Conservation (phyloP, 768 basidiomycete genomes). For the Atractiella rhizophila region DNA sequence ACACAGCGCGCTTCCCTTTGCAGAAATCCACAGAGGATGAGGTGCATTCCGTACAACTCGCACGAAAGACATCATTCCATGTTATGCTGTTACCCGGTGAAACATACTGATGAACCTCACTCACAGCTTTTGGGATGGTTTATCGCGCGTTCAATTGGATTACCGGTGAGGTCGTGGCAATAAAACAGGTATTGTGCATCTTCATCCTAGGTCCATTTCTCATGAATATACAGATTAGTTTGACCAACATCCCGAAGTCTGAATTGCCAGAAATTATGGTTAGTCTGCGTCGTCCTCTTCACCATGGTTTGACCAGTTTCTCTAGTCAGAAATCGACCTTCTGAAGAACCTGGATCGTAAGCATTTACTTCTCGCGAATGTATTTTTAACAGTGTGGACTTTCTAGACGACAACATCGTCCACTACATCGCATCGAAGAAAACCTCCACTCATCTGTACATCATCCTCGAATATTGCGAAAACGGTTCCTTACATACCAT, state of each 20-base stretch:
- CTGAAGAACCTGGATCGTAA: slow-evolving; percentile 84
- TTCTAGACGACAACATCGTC: slow-evolving; percentile 75
- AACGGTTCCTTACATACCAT: slow-evolving; percentile 91
- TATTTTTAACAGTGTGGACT: neutral
- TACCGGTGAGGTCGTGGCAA: slow-evolving; percentile 91
- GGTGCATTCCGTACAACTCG: too few species aligned
- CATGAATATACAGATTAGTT: slow-evolving; percentile 33
- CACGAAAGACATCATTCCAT: too few species aligned
- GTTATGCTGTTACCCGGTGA: too few species aligned
- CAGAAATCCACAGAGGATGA: too few species aligned
- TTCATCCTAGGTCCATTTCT: neutral
- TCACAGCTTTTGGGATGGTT: too few species aligned
- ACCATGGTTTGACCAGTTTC: neutral
- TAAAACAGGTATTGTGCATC: slow-evolving; percentile 47
- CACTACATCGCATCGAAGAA: slow-evolving; percentile 98
- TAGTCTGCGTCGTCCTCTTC: slow-evolving; percentile 1
- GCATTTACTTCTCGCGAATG: slow-evolving; percentile 1
- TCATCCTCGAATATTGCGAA: slow-evolving; percentile 86
- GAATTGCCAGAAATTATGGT: slow-evolving; percentile 97
- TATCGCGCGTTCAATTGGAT: slow-evolving; percentile 30
- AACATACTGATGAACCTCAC: too few species aligned
- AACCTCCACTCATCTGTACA: slow-evolving; percentile 78
- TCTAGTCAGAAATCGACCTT: slow-evolving; percentile 80
- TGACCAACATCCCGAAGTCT: slow-evolving; percentile 74
- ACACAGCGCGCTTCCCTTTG: too few species aligned